Base-by-base conservation (phyloP, 345 rosid species). In the Bruguiera sexangula region DNA sequence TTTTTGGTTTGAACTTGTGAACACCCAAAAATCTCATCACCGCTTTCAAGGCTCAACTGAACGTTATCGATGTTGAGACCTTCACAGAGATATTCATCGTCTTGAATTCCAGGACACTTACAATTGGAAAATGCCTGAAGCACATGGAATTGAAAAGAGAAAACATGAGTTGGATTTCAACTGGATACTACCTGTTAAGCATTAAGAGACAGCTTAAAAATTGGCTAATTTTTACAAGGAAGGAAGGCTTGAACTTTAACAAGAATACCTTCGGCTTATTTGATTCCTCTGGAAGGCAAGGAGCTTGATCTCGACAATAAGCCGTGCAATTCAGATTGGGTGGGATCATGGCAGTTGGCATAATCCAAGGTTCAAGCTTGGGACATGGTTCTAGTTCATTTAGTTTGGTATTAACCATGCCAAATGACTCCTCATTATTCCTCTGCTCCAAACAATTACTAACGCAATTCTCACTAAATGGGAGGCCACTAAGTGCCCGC, bases 11-110 rank as follows among this genome's bases (percentile, higher is more conserved):
- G 84, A 75, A 66, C 73, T 51, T 75, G 83, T 54, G 81, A 66
- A 52, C 75, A 76, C 26, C 78, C 80, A 20, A 87, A 80, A 16
- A 89, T 79, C 63, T 82, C 90, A 24, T 85, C 85, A 21, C 77
- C 82, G 63, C 77, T 79, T 48, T 79, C 90, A 55, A 84, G 79
- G 67, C 73, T 70, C 66, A 85, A 68, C 7, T 78, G 81, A 19
- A 85, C 80, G 75, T 80, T 81, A 27, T 88, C 89, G 51, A 86
- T 69, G 75, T 77, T 81, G 29, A 87, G 74, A 71, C 74, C 83
- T 74, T 79, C 86, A 53, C 83, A 88, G 53, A 89, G 74, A 85
- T 86, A 83, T 53, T 82, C 87, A 26, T 77, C 78, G 60, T 82
- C 86, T 11, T 67, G 81, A 66, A 79, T 74, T 71, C 75, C 81